Base-by-base conservation (phyloP, 116 monocot genomes). In the Zostera marina region DNA sequence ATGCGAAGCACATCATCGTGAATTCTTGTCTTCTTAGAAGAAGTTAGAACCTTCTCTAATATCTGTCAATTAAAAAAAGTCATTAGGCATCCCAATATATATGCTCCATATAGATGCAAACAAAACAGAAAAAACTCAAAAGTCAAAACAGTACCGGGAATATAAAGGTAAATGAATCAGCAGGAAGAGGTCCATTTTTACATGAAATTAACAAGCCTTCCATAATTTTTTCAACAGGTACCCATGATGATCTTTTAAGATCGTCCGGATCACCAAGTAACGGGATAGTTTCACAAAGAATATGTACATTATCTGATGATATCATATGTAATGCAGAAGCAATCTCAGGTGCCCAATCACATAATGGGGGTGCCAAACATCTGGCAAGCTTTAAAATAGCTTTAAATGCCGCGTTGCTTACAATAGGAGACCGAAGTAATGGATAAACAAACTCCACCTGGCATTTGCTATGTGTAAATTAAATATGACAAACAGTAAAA, bases 151-250 rank as follows among this genome's bases (percentile, higher is more conserved):
- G 16, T 85, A 98, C 98, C 70, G 86, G 98, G 47, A 98, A 98
- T 26, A 98, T 53, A 64, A 86, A 90, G 54, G 86, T 81, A 63
- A 98, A 98, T n/a, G 98, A 86, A 79, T 98, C 91, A 24, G 91
- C 86, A 12, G 98, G 98, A 64, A 90, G 86, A 45, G 86, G 81
- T 15, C 86, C 81, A 64, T 55, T 38, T 64, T 79, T 82, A 63
- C 91, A 98, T 8, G 98, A 91, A 32, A 72, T 41, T 16, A 65
- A 66, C 64, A 98, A 21, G 13, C 91, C 91, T 41, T 47, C 58
- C 11, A 78, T 61, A 54, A 90, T 73, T 77, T 71, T 59, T 59
- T 90, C 91, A 79, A 90, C 81, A 11, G 86, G 67, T 53, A 77
- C 67, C 52, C 63, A 43, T 9, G 76, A 63, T 54, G 72, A 61